phyloP scores from a whole-genome alignment of 148 eudicot genomes.

The Vaccinium corymbosum region DNA sequence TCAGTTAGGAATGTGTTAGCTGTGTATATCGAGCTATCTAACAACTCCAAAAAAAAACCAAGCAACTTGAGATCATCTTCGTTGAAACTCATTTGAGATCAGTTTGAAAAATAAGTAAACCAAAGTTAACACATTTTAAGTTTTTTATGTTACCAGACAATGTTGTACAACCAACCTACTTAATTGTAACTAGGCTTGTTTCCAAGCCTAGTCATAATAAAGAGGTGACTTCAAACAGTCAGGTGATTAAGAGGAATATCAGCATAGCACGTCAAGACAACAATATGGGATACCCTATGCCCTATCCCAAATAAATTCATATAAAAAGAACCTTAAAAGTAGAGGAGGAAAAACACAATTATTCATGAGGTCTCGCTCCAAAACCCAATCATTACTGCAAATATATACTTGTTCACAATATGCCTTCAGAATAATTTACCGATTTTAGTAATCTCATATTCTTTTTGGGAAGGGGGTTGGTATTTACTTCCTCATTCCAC shows the following conservation, averaged over 20 bases:
- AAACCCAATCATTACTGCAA: neutral
- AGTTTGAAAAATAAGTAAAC: too few species aligned
- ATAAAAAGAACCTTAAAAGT: neutral
- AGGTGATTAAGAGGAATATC: neutral
- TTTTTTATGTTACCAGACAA: too few species aligned
- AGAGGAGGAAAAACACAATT: neutral
- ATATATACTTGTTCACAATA: neutral
- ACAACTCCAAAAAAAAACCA: too few species aligned
- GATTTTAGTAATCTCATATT: neutral
- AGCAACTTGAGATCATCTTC: too few species aligned
- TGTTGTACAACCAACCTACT: neutral
- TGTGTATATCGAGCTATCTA: too few species aligned
- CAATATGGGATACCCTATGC: neutral
- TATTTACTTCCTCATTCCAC: neutral
- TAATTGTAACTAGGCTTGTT: neutral
- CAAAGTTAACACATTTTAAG: too few species aligned
- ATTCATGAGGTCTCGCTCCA: neutral
- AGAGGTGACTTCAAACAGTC: neutral
- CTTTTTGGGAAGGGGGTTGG: neutral
- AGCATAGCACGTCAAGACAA: neutral
- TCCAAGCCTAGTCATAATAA: neutral
- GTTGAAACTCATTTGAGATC: too few species aligned
- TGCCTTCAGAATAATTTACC: neutral
- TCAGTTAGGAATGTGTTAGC: too few species aligned
- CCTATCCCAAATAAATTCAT: neutral